Conservation (phyloP, 495 filamentous ascomycete genomes). For the Penicillium cataractarum region DNA sequence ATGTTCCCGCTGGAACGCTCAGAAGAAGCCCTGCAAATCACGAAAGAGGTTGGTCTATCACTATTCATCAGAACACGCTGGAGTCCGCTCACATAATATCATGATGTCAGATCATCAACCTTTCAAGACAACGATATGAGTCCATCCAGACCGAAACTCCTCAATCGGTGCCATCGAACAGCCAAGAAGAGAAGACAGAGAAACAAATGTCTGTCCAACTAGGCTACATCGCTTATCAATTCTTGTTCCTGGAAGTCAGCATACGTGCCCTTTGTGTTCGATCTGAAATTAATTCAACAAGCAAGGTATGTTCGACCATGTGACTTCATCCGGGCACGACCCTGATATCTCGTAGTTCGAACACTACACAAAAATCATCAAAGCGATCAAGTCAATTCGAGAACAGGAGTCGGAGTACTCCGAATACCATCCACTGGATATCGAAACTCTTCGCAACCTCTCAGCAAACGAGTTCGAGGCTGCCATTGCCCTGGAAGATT, state of each 20-base stretch:
- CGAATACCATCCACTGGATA: background rate
- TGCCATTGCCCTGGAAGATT: background rate
- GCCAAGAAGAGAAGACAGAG: background rate
- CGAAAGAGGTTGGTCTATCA: background rate
- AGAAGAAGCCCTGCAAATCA: background rate
- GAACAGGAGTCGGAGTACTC: background rate
- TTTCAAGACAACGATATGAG: constrained; percentile 1
- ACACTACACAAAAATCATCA: background rate
- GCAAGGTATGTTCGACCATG: background rate
- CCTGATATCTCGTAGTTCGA: background rate
- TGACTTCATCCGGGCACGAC: background rate
- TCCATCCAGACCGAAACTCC: background rate
- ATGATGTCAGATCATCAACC: background rate
- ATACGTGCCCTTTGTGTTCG: background rate
- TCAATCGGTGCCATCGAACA: background rate
- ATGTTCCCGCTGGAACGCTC: background rate
- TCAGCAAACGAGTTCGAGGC: constrained; percentile 1
- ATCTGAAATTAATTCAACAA: background rate
- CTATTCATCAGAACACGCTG: background rate
- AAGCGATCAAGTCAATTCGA: constrained; percentile 3
- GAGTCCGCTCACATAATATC: background rate
- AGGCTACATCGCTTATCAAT: background rate
- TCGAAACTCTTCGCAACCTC: background rate
- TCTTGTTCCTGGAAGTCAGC: background rate
- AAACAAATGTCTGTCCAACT: background rate